A percentile compares a stretch with the other conserved stretches of the same genome.
These are phyloP conservation scores for Podila epicladia DNA, from an alignment of 192 early-diverging fungal genomes.

Conservation along the genomic window DNA sequence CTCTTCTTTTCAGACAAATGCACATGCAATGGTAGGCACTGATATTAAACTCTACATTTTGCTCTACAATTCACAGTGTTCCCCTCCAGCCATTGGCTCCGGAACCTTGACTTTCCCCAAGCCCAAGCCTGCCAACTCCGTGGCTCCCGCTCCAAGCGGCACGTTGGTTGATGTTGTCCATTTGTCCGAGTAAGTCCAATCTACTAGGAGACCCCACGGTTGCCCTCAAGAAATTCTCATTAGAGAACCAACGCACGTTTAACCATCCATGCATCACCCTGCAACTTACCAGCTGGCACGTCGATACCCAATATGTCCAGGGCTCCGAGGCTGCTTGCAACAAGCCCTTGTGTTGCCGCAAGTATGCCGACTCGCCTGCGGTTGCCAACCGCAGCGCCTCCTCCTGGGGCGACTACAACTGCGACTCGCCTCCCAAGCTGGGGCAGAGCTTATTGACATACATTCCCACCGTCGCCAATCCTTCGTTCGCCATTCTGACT, in stretches of 20 bases:
- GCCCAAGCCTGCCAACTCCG: constrained; percentile 47
- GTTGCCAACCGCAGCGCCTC: constrained; percentile 45
- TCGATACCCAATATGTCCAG: constrained; percentile 32
- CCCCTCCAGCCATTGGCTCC: constrained; percentile 43
- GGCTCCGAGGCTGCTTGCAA: constrained; percentile 60
- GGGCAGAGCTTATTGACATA: constrained; percentile 54
- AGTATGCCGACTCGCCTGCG: constrained; percentile 46
- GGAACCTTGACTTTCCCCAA: constrained; percentile 57
- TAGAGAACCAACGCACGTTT: neutral
- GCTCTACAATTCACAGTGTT: constrained; percentile 18
- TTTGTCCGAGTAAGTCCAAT: constrained; percentile 51
- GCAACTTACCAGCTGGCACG: constrained; percentile 8
- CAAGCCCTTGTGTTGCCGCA: constrained; percentile 62
- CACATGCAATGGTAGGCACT: no score
- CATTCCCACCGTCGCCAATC: constrained; percentile 52
- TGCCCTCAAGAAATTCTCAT: no score
- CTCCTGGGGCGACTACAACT: constrained; percentile 61
- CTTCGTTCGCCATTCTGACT: constrained; percentile 61
- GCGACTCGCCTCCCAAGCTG: constrained; percentile 59
- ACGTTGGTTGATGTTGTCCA: constrained; percentile 55
- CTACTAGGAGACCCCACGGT: no score
- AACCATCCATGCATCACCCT: neutral
- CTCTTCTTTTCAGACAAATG: no score
- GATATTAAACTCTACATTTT: no score
- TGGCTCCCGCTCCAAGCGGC: constrained; percentile 26